These are phyloP conservation scores for Tetradesmus obliquus DNA, from an alignment of 139 green algal species.

Conservation along the genomic window DNA sequence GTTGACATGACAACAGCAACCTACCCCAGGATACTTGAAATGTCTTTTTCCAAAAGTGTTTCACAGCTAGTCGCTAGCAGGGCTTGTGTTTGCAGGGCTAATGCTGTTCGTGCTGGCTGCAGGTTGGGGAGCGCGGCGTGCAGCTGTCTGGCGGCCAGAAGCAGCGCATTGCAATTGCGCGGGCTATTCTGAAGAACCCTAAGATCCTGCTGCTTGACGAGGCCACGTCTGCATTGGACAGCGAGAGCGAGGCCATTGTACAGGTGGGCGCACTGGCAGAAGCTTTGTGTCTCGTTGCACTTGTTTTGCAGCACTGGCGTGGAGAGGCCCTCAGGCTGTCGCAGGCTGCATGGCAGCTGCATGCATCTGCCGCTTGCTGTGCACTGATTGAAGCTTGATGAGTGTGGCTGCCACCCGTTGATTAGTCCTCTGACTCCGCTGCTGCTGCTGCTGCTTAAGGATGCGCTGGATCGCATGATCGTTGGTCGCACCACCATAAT, in stretches of 20 bases:
- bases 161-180: constrained; percentile 95
- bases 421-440: too few relatives aligned
- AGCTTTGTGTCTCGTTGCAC: background rate
- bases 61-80: too few relatives aligned
- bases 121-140: constrained; percentile 72
- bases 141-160: constrained; percentile 82
- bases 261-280: constrained; percentile 37
- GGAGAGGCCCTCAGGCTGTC: background rate
- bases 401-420: background rate
- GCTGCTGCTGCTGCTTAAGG: constrained; percentile 20
- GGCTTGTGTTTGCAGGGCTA: background rate
- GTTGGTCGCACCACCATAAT: constrained; percentile 82
- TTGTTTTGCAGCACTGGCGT: background rate
- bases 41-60: background rate
- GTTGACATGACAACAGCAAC: too few relatives aligned
- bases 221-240: constrained; percentile 92
- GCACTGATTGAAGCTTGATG: background rate
- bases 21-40: background rate
- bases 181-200: constrained; percentile 89
- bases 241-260: constrained; percentile 72
- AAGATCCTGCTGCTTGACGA: constrained; percentile 69
- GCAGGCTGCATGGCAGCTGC: background rate
- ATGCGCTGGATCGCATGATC: constrained; percentile 60
- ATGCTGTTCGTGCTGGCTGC: background rate
- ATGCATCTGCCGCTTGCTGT: background rate